phyloP scores from a whole-genome alignment of 345 rosid genomes.

The Salix koriyanagi region DNA sequence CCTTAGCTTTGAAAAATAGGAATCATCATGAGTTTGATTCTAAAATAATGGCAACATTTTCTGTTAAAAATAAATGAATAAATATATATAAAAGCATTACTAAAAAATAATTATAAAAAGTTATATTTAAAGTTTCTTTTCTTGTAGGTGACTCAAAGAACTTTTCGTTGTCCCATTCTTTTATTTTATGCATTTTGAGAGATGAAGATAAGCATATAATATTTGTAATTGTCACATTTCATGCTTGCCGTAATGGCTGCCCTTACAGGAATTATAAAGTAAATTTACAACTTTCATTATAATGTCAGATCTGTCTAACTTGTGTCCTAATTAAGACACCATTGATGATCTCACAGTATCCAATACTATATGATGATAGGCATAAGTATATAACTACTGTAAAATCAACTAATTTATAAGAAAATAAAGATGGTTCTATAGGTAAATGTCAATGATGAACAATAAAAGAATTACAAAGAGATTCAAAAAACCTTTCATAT shows the following conservation, averaged over 20 bases:
- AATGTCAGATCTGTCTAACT: constrained; percentile 6
- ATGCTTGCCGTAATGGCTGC: neutral
- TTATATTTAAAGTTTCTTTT: neutral
- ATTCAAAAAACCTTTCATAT: too few species aligned
- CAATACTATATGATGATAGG: neutral
- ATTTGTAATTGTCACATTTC: neutral
- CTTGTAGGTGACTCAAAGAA: neutral
- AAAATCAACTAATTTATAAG: too few species aligned
- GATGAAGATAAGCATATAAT: too few species aligned
- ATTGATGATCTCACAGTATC: neutral
- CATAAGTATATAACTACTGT: neutral
- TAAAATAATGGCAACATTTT: constrained; percentile 21
- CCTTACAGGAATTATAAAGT: neutral
- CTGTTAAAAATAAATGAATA: too few species aligned
- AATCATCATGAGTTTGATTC: constrained; percentile 20
- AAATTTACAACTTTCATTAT: neutral
- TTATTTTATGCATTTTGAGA: neutral
- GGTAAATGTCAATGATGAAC: too few species aligned
- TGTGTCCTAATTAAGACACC: constrained; percentile 9
- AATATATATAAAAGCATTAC: too few species aligned
- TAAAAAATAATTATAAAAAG: neutral
- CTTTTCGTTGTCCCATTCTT: neutral
- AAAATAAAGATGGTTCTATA: too few species aligned
- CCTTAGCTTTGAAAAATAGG: constrained; percentile 22
- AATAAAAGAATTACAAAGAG: too few species aligned